Percentiles rank a stretch among this genome's conserved stretches.
phyloP scores from a whole-genome alignment of 1,139 yeast species.

The Arxiozyma heterogenica region DNA sequence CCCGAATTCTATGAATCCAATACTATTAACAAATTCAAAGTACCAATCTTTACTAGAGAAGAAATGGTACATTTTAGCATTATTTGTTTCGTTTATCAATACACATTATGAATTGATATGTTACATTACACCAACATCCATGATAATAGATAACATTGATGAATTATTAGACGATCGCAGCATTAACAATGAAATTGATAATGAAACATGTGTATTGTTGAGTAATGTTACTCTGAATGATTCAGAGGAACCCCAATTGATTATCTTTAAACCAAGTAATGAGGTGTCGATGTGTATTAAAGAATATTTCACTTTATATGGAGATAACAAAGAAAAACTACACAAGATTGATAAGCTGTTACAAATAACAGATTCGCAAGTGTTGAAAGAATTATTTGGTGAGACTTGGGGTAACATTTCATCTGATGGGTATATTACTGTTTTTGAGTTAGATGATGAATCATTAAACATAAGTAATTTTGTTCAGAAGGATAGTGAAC shows the following conservation, averaged over 20 bases:
- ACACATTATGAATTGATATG: conserved; percentile 22
- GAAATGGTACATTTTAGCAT: conserved; percentile 17
- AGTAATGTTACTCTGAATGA: conserved; percentile 9
- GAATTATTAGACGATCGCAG: conserved; percentile 22
- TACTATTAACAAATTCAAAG: neutral
- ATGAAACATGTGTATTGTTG: conserved; percentile 22
- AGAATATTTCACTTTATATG: conserved; percentile 28
- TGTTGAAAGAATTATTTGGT: conserved; percentile 23
- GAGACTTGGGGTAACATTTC: conserved; percentile 27
- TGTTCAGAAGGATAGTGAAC: neutral
- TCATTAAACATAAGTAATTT: conserved; percentile 1
- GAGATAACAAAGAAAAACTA: conserved; percentile 13
- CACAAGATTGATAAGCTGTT: conserved; percentile 12
- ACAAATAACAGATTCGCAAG: conserved; percentile 17
- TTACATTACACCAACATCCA: conserved; percentile 25
- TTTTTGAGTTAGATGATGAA: conserved; percentile 4
- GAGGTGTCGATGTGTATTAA: conserved; percentile 29
- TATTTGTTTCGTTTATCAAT: conserved; percentile 18
- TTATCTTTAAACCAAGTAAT: conserved; percentile 24
- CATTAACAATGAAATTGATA: conserved; percentile 22
- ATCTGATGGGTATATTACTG: conserved; percentile 16
- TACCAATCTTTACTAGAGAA: conserved; percentile 1
- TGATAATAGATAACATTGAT: conserved; percentile 25
- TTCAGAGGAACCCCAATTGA: conserved; percentile 16
- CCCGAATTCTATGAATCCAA: neutral